phyloP scores from a whole-genome alignment of 805 yeast species.

The Sungouiozyma ichnusensis region DNA sequence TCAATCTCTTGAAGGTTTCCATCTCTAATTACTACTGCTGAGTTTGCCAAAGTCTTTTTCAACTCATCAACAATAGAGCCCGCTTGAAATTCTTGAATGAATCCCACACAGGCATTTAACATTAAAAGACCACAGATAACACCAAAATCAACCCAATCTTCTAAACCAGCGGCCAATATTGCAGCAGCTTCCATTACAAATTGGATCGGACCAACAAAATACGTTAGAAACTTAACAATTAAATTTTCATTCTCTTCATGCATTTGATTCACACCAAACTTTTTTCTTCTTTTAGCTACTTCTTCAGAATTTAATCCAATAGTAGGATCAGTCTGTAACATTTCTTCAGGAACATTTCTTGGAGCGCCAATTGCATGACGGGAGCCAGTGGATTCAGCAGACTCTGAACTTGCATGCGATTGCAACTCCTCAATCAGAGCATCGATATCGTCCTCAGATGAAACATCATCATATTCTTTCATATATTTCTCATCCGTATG shows the following conservation, averaged over 20 bases:
- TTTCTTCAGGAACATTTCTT: conserved; percentile 77
- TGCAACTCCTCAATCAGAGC: conserved; percentile 71
- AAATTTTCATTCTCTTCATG: conserved; percentile 78
- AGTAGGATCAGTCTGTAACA: conserved; percentile 71
- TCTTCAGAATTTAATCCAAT: conserved; percentile 70
- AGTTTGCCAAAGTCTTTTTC: conserved; percentile 88
- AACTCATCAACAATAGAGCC: conserved; percentile 95
- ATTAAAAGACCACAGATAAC: conserved; percentile 81
- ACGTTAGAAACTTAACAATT: conserved; percentile 68
- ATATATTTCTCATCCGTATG: neutral
- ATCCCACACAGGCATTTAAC: conserved; percentile 90
- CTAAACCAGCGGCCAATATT: conserved; percentile 86
- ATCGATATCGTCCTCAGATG: conserved; percentile 56
- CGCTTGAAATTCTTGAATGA: conserved; percentile 94
- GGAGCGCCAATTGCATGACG: conserved; percentile 43
- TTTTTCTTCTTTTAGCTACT: conserved; percentile 74
- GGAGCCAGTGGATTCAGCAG: conserved; percentile 26
- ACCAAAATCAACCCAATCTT: conserved; percentile 99
- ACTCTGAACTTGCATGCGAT: conserved; percentile 45
- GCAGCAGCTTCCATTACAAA: conserved; percentile 98
- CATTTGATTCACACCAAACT: conserved; percentile 85
- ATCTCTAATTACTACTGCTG: conserved; percentile 78
- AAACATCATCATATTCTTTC: conserved; percentile 1
- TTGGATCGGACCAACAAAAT: conserved; percentile 92
- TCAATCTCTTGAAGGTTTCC: conserved; percentile 66